Evolutionary conservation across 768 basidiomycete species (phyloP), one percentile per base, ranked within the genome.

Genomic region (Tulasnella sp.): DNA sequence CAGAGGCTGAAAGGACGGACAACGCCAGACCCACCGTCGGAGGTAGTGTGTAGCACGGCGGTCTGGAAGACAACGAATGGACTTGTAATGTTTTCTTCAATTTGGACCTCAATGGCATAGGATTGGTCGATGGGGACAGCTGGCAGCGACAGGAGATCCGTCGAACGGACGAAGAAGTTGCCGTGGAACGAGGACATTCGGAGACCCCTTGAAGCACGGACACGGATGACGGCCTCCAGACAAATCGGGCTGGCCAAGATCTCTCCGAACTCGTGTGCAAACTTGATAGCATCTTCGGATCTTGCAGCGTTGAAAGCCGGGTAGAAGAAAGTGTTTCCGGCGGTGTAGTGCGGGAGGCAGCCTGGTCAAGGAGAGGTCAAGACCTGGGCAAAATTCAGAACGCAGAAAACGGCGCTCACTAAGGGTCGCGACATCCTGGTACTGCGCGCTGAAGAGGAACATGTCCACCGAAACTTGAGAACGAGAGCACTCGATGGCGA

Each of bases 101-200:
- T 94, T 84, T 97, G 93, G 16, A 98, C 88, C 85, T 99, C 97
- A 83, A 99, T 97, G 16, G 93, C 93, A 84, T 99, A 99, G 24
- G 94, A 96, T 85, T 98, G 94, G 83, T 99, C 96, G 83, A 94
- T 91, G 21, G 97, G 96, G n/a, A 99, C 97, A 10, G 96, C 93
- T 2, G 97, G 96, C 89, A 98, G 94, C 3, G 97, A 95, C 46
- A 98, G 89, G 6, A 98, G 90, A 86, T 99, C 97, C 31, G 97
- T 99, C 34, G 96, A 98, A 76, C 97, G 92, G 79, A 98, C 95
- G 84, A 99, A 99, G 88, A 98, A 98, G 87, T 98, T 99, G 81
- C 97, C 97, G 83, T 98, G 96, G 93, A 97, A 99, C 0, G 95
- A 94, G 9, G 96, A 92, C 96, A 98, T 95, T 74, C 96, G 93